Base-by-base conservation (phyloP, 2,329 filamentous ascomycete species). In the Colletotrichum tabaci region DNA sequence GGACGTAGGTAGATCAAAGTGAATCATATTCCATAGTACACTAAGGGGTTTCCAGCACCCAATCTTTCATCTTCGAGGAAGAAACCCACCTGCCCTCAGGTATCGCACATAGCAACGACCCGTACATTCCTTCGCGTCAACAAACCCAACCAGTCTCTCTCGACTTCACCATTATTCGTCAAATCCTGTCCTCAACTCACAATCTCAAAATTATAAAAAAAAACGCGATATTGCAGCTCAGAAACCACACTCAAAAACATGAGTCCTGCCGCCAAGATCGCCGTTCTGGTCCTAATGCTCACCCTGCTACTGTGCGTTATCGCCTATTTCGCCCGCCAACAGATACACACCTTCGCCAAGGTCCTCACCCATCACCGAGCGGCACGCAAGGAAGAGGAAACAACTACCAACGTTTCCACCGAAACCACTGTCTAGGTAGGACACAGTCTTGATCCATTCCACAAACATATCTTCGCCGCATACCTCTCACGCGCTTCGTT, bases 261-360 rank as follows among this genome's bases (percentile, higher is more conserved):
- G 79, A 65, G 63, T 16, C 79, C 81, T 12, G 75, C 79, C 5
- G 74, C 73, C 30, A 72, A 69, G 7, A 78, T 84, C 9, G 81
- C 79, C 30, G 71, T 82, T 56, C 63, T 82, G 5, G 52, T 83
- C 35, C 66, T 83, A 13, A 71, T 75, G 13, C 70, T 84, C 38
- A 74, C 81, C 60, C 52, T 74, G 8, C 63, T 82, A 40, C 67
- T 81, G 52, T 77, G 71, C 21, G 35, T 77, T 21, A 40, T 84
- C 38, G 73, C 69, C 56, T 83, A 77, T 75, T 77, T 77, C 52
- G 74, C 78, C 70, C 79, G 79, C 40, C 73, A 67, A 49, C 70
- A 76, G 49, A 71, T 84, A 58, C 74, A 77, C 52, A 71, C 64
- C 30, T 83, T 82, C 69, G 77, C 79, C 35, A 68, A 69, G 49